Conservation (phyloP, 2,329 filamentous ascomycete genomes). For the Talaromyces sp. region DNA sequence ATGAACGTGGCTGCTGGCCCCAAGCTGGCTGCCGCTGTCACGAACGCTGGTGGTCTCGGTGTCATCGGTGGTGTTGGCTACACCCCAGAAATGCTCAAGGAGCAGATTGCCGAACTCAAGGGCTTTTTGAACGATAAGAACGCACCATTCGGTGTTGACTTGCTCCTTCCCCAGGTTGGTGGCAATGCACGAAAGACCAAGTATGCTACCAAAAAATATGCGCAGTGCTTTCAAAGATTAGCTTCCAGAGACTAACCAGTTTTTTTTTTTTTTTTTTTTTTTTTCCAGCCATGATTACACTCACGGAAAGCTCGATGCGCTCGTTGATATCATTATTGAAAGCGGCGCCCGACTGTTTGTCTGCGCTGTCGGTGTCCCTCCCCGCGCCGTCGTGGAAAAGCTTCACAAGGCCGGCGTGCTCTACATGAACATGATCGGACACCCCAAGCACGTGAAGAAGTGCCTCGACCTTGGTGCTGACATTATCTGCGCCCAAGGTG, state of each 20-base stretch:
- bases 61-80: slow-evolving; percentile 91
- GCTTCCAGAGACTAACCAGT: slow-evolving; percentile 13
- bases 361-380: slow-evolving; percentile 90
- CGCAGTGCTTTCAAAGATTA: neutral
- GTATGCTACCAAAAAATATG: slow-evolving; percentile 38
- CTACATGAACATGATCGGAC: slow-evolving; percentile 99
- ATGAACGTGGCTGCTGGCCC: slow-evolving; percentile 99
- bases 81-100: slow-evolving; percentile 92
- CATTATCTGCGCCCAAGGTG: slow-evolving; percentile 97
- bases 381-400: slow-evolving; percentile 80
- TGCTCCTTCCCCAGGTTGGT: slow-evolving; percentile 90
- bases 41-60: slow-evolving; percentile 92
- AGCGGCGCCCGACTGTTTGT: slow-evolving; percentile 90
- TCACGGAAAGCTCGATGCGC: slow-evolving; percentile 91
- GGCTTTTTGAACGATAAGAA: slow-evolving; percentile 81
- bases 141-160: slow-evolving; percentile 89
- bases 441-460: slow-evolving; percentile 98
- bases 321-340: slow-evolving; percentile 89
- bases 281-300: slow-evolving; percentile 89
- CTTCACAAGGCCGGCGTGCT: slow-evolving; percentile 82
- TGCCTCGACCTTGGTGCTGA: slow-evolving; percentile 87
- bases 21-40: slow-evolving; percentile 92
- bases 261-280: slow-evolving; percentile 7
- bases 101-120: slow-evolving; percentile 95
- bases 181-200: slow-evolving; percentile 94